Base-by-base conservation (phyloP, 169 alveolate species). In the Babesia caballi region DNA sequence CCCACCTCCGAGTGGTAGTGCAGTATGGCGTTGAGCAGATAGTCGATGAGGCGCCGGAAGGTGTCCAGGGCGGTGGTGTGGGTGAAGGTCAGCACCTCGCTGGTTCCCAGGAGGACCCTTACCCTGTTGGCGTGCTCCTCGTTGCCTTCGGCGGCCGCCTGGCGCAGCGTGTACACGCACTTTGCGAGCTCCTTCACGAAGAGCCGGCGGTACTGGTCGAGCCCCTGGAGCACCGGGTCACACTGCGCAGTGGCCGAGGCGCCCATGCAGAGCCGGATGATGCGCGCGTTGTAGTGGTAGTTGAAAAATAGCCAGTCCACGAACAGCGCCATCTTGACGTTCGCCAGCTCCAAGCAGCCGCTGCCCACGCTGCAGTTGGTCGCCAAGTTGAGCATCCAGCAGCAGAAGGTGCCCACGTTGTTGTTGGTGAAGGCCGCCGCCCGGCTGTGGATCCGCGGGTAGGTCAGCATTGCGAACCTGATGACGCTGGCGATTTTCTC, bases 291-390 rank as follows among this genome's bases (percentile, higher is more conserved):
- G 27, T 49, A 69, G 30, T 56, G 46, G 69, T 67, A 65, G 70
- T 69, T 56, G 68, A 61, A 78, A 41, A 78, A 67, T 4, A 78
- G 66, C 76, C 76, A 41, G 58, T 78, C 87, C 56, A 78, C 54
- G 42, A 78, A 56, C 42, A 78, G 61, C 27, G 83, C 72, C 59
- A 70, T 44, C 69, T 78, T 78, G 11, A 78, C 59, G 42, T 78
- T 78, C n/a, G 87, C 87, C 36, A 70, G 59, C 47, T 78, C 87
- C 50, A 78, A 70, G 60, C 83, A 78, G 28, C 71, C 71, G 40
- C 78, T 61, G 28, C 53, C 59, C 2, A 50, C 78, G 36, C 68
- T 35, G 38, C 63, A 61, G 66, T 35, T 51, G 21, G 52, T 65
- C 56, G 73, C 61, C 23, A 75, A 41, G 19, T 36, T 50, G 30